Percentiles rank a stretch among this genome's conserved stretches.
These are phyloP conservation scores for Sarocladium oryzae DNA, from an alignment of 2,329 filamentous ascomycete species.

Conservation along the genomic window DNA sequence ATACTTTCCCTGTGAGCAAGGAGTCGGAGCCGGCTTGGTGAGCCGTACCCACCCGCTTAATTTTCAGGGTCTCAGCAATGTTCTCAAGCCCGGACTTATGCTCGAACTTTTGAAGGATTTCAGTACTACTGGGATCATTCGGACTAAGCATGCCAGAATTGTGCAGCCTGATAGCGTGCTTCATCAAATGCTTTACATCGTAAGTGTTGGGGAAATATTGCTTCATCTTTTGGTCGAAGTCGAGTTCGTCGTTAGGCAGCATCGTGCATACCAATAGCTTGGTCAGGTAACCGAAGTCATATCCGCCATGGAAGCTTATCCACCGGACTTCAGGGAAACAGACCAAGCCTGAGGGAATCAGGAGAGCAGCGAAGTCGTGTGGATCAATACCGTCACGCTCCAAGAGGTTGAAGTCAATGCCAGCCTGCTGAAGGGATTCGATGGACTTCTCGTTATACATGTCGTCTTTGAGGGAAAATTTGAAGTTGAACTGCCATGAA, in stretches of 20 bases:
- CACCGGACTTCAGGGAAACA: conserved; percentile 84
- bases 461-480: conserved; percentile 87
- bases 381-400: conserved; percentile 88
- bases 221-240: conserved; percentile 83
- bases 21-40: conserved; percentile 95
- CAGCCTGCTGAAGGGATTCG: conserved; percentile 79
- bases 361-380: conserved; percentile 76
- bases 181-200: conserved; percentile 97
- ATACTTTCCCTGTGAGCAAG: conserved; percentile 86
- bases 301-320: conserved; percentile 97
- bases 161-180: conserved; percentile 70
- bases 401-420: conserved; percentile 84
- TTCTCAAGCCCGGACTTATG: conserved; percentile 89
- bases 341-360: conserved; percentile 88
- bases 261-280: conserved; percentile 82
- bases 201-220: conserved; percentile 91
- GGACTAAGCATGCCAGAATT: conserved; percentile 57
- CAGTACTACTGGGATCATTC: conserved; percentile 56
- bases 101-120: conserved; percentile 78
- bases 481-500: conserved; percentile 99
- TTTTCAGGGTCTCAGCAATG: conserved; percentile 86
- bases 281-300: conserved; percentile 95
- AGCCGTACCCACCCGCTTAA: conserved; percentile 78
- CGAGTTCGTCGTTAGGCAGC: conserved; percentile 80
- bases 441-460: conserved; percentile 98